Base-by-base conservation (phyloP, 805 yeast genomes). In the Ogataea henricii region DNA sequence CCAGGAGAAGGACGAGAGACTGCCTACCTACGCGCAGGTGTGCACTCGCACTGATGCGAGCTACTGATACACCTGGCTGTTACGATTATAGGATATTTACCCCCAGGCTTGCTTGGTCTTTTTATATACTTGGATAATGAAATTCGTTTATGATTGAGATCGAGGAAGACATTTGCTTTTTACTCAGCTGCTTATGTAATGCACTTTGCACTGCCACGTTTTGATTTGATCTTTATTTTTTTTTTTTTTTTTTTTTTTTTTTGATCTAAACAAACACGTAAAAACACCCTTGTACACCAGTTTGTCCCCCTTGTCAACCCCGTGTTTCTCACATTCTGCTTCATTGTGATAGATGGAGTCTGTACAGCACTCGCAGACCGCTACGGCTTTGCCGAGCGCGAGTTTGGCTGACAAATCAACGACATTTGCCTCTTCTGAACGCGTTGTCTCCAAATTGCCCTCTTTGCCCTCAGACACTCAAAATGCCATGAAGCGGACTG, bases 381-480 rank as follows among this genome's bases (percentile, higher is more conserved):
- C 21, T 17, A 22, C 29, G 2, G 30, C 4, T 9, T 21, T 23
- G 30, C 32, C 40, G 2, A n/a, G 30, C 13, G 30, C 42, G 25
- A 20, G 16, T 4, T 3, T 26, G 32, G 33, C 42, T 2, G 25
- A 39, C 5, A 39, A 39, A 18, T 26, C 42, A 6, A 6, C 34
- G 4, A 39, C 42, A 16, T 8, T 39, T 29, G 42, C 25, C 22
- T 8, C 34, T 17, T 6, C 42, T 6, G 42, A 16, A 39, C 42
- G 42, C 42, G 42, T 39, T 16, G 14, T 12, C 2, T 8, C 32
- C 3, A n/a, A 10, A 3, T 25, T 37, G 42, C 33, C 42, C 33
- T 39, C 42, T 17, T 39, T 39, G 42, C 42, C 42, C 25, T 39
- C 42, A 10, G 25, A 16, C 14, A 26, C 33, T 13, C 37, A 18